Base-by-base conservation (phyloP, 371 early-diverging fungal genomes). In the Umbelopsis sp. region DNA sequence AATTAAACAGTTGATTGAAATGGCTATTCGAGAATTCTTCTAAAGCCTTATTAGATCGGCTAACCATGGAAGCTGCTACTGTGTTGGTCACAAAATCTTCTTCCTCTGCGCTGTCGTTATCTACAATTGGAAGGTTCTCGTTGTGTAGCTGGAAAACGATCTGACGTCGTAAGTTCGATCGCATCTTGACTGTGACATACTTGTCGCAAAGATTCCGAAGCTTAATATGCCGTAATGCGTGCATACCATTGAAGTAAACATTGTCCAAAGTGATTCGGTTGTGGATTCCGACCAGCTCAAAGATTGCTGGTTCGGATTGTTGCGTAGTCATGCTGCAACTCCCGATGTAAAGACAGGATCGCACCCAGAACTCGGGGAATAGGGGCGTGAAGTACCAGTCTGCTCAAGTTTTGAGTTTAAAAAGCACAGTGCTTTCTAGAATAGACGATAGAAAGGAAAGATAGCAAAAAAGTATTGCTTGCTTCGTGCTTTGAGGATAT, bases 1-100 rank as follows among this genome's bases (percentile, higher is more conserved):
- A 90, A 69, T 96, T 96, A 76, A 95, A 96, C 1, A 96, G 83
- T 70, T 94, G 92, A 71, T 95, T 96, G 73, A 92, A 93, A 63
- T 93, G 91, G 18, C 85, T 82, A 37, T 82, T 76, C 2, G 84
- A 76, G 44, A 77, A 72, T 38, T 73, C 67, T 32, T 53, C 66
- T n/a, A 38, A 37, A 35, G 78, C 73, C 35, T 76, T 69, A 18
- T 76, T 74, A 46, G 77, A 80, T 8, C 74, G 75, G 25, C 86
- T 83, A 5, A 77, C 75, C 1, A 86, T 82, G 1, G 86, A 81
- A 65, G 92, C 87, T n/a, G 78, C 83, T 4, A 87, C 86, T 0
- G 92, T 88, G 68, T 90, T 90, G 12, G 89, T 89, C 2, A 88
- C 76, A 41, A 82, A 62, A 18, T 66, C 63, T 12, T 71, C 65